Base-by-base conservation (phyloP, 306 rosid species). In the Dalbergia oliveri region DNA sequence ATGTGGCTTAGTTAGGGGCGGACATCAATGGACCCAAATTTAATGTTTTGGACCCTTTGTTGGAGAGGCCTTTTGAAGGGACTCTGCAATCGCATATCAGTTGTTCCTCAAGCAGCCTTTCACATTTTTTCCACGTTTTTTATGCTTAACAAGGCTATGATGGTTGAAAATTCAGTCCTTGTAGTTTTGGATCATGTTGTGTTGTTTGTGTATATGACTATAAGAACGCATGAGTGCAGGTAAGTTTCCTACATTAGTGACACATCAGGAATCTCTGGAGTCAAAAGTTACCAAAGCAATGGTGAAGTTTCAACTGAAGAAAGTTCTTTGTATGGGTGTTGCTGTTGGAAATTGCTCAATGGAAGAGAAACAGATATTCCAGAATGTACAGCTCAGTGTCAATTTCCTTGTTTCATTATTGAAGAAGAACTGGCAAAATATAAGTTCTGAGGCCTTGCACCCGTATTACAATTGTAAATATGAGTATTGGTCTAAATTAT, bases 341-440 rank as follows among this genome's bases (percentile, higher is more conserved):
- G 93, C 89, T 59, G 93, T 89, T 1, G 96, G 93, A 15, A 91
- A 91, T 43, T 69, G 83, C 18, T 66, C 89, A 4, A 88, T 86
- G 93, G 91, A 89, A 59, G 93, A 91, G 91, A 91, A 91, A 81
- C 96, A 89, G 77, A 83, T 88, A 66, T 91, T 91, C 81, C 96
- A 89, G 76, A 91, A 89, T 41, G 90, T 89, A 15, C 93, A 91
- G 77, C 51, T 89, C 84, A 83, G 90, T 47, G 93, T 89, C 60
- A 89, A 89, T 62, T 87, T 91, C 82, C 89, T 91, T 14, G 93
- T 91, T 76, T 91, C 93, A 1, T 70, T 88, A 33, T 72, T 87
- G 87, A 91, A 91, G n/a, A n/a, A n/a, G 69, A 91, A 89, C 56
- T 91, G 93, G 93, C 91, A 87, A 80, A 91, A 89, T 59, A 91